These are phyloP conservation scores for Lachancea fermentati DNA, from an alignment of 805 yeast genomes.

Conservation along the genomic window DNA sequence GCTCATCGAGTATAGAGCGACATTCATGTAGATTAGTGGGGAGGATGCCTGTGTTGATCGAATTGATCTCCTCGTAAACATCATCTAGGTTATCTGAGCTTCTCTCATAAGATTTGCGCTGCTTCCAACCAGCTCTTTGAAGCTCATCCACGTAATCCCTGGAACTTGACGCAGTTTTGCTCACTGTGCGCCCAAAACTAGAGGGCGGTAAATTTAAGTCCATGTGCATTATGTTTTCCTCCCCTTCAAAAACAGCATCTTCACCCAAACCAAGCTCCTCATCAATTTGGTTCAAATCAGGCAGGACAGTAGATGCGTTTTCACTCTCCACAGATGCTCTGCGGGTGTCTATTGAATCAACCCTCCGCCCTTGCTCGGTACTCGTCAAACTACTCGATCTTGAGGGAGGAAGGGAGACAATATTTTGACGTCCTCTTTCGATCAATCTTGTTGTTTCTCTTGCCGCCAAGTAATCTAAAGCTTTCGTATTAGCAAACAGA, in stretches of 20 bases:
- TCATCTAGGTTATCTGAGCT: constrained; percentile 2
- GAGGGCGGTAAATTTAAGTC: constrained; percentile 30
- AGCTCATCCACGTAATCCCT: constrained; percentile 23
- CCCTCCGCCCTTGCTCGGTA: constrained; percentile 25
- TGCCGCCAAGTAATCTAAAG: too few relatives aligned
- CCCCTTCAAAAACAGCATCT: neutral
- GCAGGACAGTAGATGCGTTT: neutral
- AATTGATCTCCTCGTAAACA: constrained; percentile 3
- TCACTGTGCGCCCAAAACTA: constrained; percentile 25
- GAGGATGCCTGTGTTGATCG: constrained; percentile 1
- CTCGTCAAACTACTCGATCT: constrained; percentile 24
- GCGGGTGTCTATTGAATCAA: constrained; percentile 7
- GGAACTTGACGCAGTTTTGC: constrained; percentile 14
- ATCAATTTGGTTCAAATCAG: constrained; percentile 23
- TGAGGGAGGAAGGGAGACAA: constrained; percentile 13
- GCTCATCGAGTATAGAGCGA: constrained; percentile 22
- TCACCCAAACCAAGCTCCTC: constrained; percentile 23
- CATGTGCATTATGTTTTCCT: constrained; percentile 9
- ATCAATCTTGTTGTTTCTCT: too few relatives aligned
- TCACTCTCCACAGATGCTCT: constrained; percentile 1
- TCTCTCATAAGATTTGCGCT: constrained; percentile 2
- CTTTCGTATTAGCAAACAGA: neutral
- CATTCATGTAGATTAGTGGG: neutral
- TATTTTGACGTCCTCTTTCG: constrained; percentile 23
- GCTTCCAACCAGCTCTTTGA: constrained; percentile 11